These are phyloP conservation scores for Suhomyces canberraensis DNA, from an alignment of 805 yeast genomes.

Conservation along the genomic window DNA sequence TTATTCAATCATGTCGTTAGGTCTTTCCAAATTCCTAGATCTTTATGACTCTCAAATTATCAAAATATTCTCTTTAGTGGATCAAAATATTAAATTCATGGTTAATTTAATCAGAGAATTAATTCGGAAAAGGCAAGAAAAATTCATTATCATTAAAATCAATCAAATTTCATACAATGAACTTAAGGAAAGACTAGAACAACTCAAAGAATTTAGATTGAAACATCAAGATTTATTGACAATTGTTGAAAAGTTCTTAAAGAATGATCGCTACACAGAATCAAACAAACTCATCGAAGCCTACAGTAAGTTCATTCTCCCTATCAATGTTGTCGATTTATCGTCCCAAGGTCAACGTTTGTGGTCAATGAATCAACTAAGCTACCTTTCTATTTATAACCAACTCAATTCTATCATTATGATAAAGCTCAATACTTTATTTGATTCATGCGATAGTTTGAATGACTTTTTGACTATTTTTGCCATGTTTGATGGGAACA, in stretches of 20 bases:
- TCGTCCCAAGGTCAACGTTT: conserved; percentile 27
- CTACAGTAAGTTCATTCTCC: conserved; percentile 26
- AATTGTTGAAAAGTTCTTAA: conserved; percentile 24
- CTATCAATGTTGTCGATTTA: conserved; percentile 30
- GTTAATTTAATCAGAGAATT: conserved; percentile 69
- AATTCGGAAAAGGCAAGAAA: conserved; percentile 68
- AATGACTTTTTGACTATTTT: conserved; percentile 27
- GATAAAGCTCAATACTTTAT: conserved; percentile 21
- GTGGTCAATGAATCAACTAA: conserved; percentile 28
- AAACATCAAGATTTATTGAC: conserved; percentile 50
- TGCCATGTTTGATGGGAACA: conserved; percentile 17
- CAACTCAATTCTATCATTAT: conserved; percentile 21
- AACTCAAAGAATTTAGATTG: conserved; percentile 44
- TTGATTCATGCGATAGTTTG: conserved; percentile 23
- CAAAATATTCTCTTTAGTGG: conserved; percentile 49
- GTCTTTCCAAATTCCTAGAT: conserved; percentile 35
- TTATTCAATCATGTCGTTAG: conserved; percentile 43
- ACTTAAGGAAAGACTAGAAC: conserved; percentile 42
- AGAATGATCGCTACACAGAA: conserved; percentile 10
- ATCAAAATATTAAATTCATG: conserved; percentile 59
- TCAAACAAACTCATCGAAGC: conserved; percentile 22
- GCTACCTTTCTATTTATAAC: conserved; percentile 20
- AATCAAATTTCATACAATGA: conserved; percentile 34
- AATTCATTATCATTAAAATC: conserved; percentile 62
- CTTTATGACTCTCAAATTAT: conserved; percentile 17